Conservation (phyloP, 2,329 filamentous ascomycete genomes). For the Pseudonectria buxi region DNA sequence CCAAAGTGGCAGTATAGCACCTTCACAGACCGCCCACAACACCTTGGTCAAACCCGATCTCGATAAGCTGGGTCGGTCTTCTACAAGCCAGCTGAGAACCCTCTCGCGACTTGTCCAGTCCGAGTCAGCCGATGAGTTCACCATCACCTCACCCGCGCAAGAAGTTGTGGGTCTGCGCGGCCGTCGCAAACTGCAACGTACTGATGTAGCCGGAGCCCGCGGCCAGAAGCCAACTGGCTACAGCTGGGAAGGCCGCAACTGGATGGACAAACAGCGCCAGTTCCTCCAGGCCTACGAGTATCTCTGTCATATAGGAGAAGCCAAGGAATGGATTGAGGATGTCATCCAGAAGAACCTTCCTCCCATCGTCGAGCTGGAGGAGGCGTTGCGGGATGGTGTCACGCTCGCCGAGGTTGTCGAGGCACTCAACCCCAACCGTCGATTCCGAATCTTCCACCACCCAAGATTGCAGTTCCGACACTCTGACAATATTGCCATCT, state of each 20-base stretch:
- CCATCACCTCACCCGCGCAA: constrained; percentile 68
- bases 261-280: constrained; percentile 98
- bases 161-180: constrained; percentile 86
- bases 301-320: constrained; percentile 96
- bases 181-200: constrained; percentile 75
- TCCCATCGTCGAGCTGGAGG: constrained; percentile 87
- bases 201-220: constrained; percentile 43
- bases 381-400: constrained; percentile 85
- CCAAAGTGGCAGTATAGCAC: constrained; percentile 24
- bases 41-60: constrained; percentile 63
- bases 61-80: constrained; percentile 75
- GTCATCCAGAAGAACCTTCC: constrained; percentile 80
- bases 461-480: constrained; percentile 86
- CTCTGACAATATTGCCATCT: constrained; percentile 95
- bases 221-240: constrained; percentile 47
- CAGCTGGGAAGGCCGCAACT: constrained; percentile 77
- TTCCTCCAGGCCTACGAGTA: constrained; percentile 98
- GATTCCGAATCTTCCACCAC: constrained; percentile 77
- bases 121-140: constrained; percentile 70
- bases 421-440: constrained; percentile 70
- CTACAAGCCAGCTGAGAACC: constrained; percentile 81
- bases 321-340: constrained; percentile 97
- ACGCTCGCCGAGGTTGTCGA: constrained; percentile 93
- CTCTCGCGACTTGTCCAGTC: constrained; percentile 76
- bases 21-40: constrained; percentile 27